phyloP scores from a whole-genome alignment of 257 asterid species.

The Ajuga chamaepitys region DNA sequence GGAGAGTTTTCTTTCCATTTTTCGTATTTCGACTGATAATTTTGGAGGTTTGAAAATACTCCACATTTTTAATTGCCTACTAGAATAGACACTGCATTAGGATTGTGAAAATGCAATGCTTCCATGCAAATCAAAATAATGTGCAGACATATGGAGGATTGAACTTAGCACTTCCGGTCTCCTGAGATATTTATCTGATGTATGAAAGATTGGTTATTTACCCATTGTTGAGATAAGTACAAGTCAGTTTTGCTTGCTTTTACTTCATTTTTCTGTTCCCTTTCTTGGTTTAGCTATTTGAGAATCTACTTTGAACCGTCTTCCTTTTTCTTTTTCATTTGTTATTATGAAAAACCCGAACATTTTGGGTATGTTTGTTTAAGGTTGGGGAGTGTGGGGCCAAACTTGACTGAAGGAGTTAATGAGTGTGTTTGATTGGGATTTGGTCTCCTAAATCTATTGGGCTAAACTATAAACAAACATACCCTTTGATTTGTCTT shows the following conservation, averaged over 20 bases:
- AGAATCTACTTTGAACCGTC: no score
- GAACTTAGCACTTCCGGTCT: slow-evolving; percentile 7
- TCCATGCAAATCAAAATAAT: slow-evolving; percentile 19
- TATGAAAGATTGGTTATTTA: not conserved
- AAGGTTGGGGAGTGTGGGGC: no score
- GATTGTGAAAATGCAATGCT: slow-evolving; percentile 4
- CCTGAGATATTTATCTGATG: not conserved
- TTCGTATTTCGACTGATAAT: slow-evolving; percentile 6
- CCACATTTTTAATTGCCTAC: slow-evolving; percentile 10
- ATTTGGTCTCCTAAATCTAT: no score
- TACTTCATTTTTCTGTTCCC: not conserved
- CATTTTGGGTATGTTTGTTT: no score
- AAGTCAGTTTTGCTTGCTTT: slow-evolving; percentile 1
- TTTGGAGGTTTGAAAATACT: slow-evolving; percentile 15
- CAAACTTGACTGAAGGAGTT: no score
- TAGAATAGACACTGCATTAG: slow-evolving; percentile 14
- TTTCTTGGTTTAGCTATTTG: not conserved
- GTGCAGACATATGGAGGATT: slow-evolving; percentile 13
- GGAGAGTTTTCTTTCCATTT: slow-evolving; percentile 21
- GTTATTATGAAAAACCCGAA: no score
- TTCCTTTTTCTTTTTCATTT: no score
- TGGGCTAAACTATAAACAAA: no score
- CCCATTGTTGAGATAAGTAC: not conserved
- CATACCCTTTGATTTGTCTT: no score
- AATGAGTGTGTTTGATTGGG: no score